Evolutionary conservation across 805 yeast genomes (phyloP).

Genomic region (Lachancea lanzarotensis): DNA sequence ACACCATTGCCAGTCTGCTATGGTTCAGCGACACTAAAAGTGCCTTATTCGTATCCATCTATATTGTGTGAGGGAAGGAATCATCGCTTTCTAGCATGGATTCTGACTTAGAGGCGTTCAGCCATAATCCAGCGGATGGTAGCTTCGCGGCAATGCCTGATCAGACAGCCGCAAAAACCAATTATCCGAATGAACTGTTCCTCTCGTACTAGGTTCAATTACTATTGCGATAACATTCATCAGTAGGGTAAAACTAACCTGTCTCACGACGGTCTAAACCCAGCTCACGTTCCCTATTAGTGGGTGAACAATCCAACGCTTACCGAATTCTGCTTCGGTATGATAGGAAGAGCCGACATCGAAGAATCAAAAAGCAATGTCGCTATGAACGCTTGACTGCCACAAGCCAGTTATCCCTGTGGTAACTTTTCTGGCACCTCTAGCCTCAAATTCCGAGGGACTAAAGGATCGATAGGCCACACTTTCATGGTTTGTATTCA

Average conservation of each 20-base stretch:
- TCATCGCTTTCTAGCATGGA: conserved; percentile 47
- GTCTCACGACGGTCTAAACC: conserved; percentile 42
- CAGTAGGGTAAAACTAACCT: conserved; percentile 42
- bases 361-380: conserved; percentile 43
- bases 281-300: conserved; percentile 41
- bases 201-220: conserved; percentile 43
- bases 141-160: conserved; percentile 44
- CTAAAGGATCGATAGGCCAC: conserved; percentile 46
- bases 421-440: conserved; percentile 42
- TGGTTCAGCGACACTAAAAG: conserved; percentile 37
- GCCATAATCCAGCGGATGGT: conserved; percentile 46
- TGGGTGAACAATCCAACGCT: conserved; percentile 44
- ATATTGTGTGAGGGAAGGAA: conserved; percentile 37
- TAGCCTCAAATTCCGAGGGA: conserved; percentile 41
- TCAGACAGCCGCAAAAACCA: conserved; percentile 43
- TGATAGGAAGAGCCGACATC: conserved; percentile 47
- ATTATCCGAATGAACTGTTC: conserved; percentile 43
- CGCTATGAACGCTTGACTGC: conserved; percentile 45
- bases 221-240: conserved; percentile 36
- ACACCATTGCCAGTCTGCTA: conserved; percentile 36
- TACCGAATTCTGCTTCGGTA: conserved; percentile 44
- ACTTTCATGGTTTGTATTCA: conserved; percentile 42
- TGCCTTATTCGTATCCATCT: conserved; percentile 40
- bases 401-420: conserved; percentile 41
- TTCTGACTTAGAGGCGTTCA: conserved; percentile 47